Percentiles rank a stretch among this genome's conserved stretches.
phyloP scores from a whole-genome alignment of 2,329 filamentous ascomycete species.

The Seiridium unicorne region DNA sequence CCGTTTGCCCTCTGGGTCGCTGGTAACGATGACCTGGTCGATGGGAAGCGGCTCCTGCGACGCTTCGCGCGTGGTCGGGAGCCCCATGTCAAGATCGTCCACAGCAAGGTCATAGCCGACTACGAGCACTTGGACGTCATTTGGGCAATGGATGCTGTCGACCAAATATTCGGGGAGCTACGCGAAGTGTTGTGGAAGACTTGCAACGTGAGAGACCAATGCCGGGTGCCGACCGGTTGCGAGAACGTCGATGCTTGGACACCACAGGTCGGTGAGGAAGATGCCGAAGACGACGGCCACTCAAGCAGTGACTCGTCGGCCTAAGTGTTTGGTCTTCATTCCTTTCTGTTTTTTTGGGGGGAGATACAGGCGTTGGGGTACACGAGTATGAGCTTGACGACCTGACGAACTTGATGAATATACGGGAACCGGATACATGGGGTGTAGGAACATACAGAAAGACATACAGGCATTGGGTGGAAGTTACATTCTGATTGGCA shows the following conservation, averaged over 20 bases:
- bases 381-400: slow-evolving; percentile 1
- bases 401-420: slow-evolving; percentile 3
- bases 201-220: slow-evolving; percentile 51
- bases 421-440: neutral
- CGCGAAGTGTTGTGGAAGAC: slow-evolving; percentile 84
- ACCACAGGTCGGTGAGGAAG: slow-evolving; percentile 13
- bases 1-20: slow-evolving; percentile 88
- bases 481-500: neutral
- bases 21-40: slow-evolving; percentile 80
- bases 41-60: slow-evolving; percentile 71
- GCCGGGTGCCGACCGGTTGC: slow-evolving; percentile 65
- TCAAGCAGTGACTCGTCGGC: slow-evolving; percentile 29
- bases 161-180: slow-evolving; percentile 79
- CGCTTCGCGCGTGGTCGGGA: slow-evolving; percentile 77
- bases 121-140: slow-evolving; percentile 95
- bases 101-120: slow-evolving; percentile 77
- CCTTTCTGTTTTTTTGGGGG: neutral
- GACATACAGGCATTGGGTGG: neutral
- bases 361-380: neutral
- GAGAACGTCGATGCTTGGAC: slow-evolving; percentile 46
- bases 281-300: slow-evolving; percentile 21
- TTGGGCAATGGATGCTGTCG: slow-evolving; percentile 87
- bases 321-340: slow-evolving; percentile 2
- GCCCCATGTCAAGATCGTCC: slow-evolving; percentile 76
- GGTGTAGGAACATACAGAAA: neutral